Evolutionary conservation across 179 eudicot species (phyloP), one percentile per base, ranked within the genome.

Genomic region (Beta corolliflora): DNA sequence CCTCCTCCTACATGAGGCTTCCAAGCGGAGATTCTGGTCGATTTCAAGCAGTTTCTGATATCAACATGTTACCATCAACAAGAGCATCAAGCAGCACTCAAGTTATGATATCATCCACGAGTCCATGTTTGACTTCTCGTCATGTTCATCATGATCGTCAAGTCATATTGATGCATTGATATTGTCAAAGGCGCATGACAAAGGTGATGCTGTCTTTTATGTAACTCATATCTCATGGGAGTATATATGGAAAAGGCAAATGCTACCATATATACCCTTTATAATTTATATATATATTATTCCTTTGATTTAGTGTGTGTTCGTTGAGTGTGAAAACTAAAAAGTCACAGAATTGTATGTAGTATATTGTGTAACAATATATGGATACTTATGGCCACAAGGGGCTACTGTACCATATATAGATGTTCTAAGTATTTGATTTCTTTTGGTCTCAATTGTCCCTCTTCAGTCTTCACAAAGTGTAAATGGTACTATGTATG

Each of bases 1-100:
- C 83, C 68, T 7, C 80, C 16, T 82, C 80, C 16, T 82, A 82
- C 65, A 60, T 9, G 29, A 77, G 81, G 77, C 84, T 82, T n/a
- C 16, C 81, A 2, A 82, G 81, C 50, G 84, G 81, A 0, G 84
- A 82, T 23, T 82, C 81, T 1, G 81, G 77, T 10, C 80, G 84
- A n/a, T 71, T 82, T 58, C 81, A 82, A 36, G 19, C 71, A 0
- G 66, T 36, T 29, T 48, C 77, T 3, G 77, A 59, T n/a, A 21
- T 5, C 50, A 75, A 56, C 66, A 29, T 53, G 13, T 36, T 48
- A 36, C 31, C 77, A 18, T 52, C 44, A 7, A 2, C 12, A 55
- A 74, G 45, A 71, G 10, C 75, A 23, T 8, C 31, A n/a, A 11
- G n/a, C n/a, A 25, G 5, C 19, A 6, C 4, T 56, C 65, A 75